Base-by-base conservation (phyloP, 441 rosid genomes). In the Aquilaria agallochum region DNA sequence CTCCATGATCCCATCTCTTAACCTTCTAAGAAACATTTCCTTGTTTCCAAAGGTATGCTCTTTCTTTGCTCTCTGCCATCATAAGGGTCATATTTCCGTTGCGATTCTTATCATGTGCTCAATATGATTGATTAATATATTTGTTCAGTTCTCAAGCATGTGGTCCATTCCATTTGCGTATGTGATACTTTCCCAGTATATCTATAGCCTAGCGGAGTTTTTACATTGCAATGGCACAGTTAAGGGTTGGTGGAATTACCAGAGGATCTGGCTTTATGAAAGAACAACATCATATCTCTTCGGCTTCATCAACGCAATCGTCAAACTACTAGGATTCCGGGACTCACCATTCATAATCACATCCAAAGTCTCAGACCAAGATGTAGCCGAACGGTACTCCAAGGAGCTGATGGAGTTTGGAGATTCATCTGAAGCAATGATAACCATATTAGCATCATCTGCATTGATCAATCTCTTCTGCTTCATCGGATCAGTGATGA, bases 161-260 rank as follows among this genome's bases (percentile, higher is more conserved):
- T 89, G 95, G 96, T 60, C 74, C 40, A 11, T 87, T n/a, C 89
- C 92, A 34, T 87, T 80, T 68, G 82, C 71, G 8, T 89, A 76
- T 68, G 86, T 75, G 44, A 68, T 78, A 12, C 34, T 72, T 1
- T 72, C 68, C 13, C 70, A 27, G 50, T 79, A 70, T 45, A 54
- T 34, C 3, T 72, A 70, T n/a, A 79, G 87, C 74, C 73, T 87
- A 12, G 77, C 15, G 0, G 96, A 91, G 60, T 82, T 79, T 69
- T 54, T 85, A 10, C 47, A 55, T 69, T 60, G 73, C 9, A 88
- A 83, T 30, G 95, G 96, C 55, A 87, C 97, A 14, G 36, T 77
- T 48, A 77, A 42, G 3, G 90, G 89, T 20, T 89, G 92, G 96
- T 80, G 89, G 86, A 83, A 85, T 32, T 87, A 82, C 12, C 89